phyloP scores from a whole-genome alignment of 495 filamentous ascomycete genomes.

The Parmelia sp. region DNA sequence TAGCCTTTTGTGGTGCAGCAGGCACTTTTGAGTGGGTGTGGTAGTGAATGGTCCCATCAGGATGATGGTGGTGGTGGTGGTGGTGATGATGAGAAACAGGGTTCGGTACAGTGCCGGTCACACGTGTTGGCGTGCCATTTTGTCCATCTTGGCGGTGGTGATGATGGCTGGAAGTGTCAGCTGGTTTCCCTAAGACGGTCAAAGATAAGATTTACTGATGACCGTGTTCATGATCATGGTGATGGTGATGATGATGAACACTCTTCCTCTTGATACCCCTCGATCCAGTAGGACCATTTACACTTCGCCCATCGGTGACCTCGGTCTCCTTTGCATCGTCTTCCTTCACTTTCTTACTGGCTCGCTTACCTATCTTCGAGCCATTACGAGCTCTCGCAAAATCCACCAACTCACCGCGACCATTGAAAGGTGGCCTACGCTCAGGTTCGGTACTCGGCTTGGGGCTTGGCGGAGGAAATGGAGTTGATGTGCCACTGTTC shows the following conservation, averaged over 20 bases:
- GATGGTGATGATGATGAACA: conserved; percentile 52
- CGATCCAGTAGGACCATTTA: conserved; percentile 43
- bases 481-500: conserved; percentile 49
- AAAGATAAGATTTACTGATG: conserved; percentile 44
- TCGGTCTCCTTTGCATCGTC: conserved; percentile 51
- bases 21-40: conserved; percentile 38
- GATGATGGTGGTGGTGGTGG: conserved; percentile 53
- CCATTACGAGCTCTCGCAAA: conserved; percentile 39
- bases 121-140: conserved; percentile 40
- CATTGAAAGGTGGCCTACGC: conserved; percentile 15
- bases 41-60: conserved; percentile 38
- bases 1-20: conserved; percentile 30
- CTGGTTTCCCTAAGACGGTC: neutral
- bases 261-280: conserved; percentile 50
- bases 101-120: conserved; percentile 39
- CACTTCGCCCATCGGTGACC: conserved; percentile 49
- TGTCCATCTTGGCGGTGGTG: conserved; percentile 67
- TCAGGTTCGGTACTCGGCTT: conserved; percentile 41
- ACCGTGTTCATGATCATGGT: conserved; percentile 47
- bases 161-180: conserved; percentile 53
- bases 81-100: conserved; percentile 38
- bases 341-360: conserved; percentile 44
- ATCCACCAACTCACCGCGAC: conserved; percentile 33
- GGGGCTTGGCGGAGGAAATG: conserved; percentile 49
- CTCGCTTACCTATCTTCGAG: conserved; percentile 53